Conservation (phyloP, 805 yeast species). For the Yamadazyma endophytica region DNA sequence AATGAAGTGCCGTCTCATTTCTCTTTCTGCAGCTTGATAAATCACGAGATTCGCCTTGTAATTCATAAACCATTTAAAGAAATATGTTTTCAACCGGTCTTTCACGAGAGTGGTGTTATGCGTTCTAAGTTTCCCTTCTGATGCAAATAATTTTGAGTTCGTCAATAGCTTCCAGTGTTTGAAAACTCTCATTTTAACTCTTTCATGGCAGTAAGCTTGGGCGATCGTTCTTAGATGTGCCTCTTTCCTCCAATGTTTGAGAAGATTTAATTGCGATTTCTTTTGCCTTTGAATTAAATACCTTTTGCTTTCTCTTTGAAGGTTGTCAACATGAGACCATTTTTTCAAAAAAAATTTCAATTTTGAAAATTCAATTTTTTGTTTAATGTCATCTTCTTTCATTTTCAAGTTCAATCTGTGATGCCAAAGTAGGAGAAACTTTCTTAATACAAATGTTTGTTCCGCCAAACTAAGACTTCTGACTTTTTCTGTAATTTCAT, state of each 20-base stretch:
- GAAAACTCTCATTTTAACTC: slow-evolving; percentile 5
- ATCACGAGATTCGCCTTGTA: too few species aligned
- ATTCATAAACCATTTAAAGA: too few species aligned
- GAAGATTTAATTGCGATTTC: slow-evolving; percentile 3
- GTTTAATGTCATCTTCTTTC: slow-evolving; percentile 1
- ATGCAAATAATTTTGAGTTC: background rate
- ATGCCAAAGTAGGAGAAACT: slow-evolving; percentile 9
- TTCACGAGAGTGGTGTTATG: too few species aligned
- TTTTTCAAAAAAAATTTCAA: slow-evolving; percentile 3
- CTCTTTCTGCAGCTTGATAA: too few species aligned
- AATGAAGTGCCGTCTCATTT: too few species aligned
- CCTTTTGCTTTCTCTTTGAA: slow-evolving; percentile 6
- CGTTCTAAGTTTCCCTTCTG: too few species aligned
- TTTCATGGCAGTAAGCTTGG: slow-evolving; percentile 4
- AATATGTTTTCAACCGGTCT: too few species aligned
- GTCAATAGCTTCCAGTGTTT: slow-evolving; percentile 11
- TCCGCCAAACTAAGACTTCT: slow-evolving; percentile 10
- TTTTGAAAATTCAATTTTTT: background rate
- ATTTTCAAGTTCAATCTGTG: background rate
- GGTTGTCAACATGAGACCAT: slow-evolving; percentile 7
- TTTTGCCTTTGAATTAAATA: slow-evolving; percentile 3
- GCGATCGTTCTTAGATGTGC: slow-evolving; percentile 10
- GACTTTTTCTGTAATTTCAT: slow-evolving; percentile 2
- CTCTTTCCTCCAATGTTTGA: slow-evolving; percentile 13
- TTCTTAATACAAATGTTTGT: slow-evolving; percentile 9